Conservation (phyloP, 768 basidiomycete genomes). For the Lyophyllum shimeji region DNA sequence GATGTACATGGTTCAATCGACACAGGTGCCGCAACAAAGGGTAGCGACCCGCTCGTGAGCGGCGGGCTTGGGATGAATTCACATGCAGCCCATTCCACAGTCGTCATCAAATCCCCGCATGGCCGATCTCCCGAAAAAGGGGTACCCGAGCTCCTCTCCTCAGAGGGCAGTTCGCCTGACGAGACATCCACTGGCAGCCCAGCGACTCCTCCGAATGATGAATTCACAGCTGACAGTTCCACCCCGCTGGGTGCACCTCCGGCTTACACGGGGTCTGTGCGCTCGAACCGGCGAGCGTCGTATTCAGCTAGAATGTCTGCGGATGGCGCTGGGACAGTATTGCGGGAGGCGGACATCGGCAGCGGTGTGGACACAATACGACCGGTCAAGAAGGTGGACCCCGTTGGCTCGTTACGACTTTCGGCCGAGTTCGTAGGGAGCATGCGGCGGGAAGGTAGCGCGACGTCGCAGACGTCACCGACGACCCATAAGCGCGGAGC, state of each 20-base stretch:
- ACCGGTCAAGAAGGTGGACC: constrained; percentile 90
- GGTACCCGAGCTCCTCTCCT: constrained; percentile 36
- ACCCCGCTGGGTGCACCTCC: constrained; percentile 59
- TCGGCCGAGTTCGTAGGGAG: constrained; percentile 84
- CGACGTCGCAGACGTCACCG: constrained; percentile 49
- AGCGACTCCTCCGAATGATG: constrained; percentile 31
- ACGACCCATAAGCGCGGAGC: constrained; percentile 46
- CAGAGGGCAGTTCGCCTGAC: constrained; percentile 33
- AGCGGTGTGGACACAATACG: constrained; percentile 88
- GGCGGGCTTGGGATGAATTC: constrained; percentile 48
- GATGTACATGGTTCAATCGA: constrained; percentile 50
- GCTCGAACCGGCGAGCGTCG: constrained; percentile 66
- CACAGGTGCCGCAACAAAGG: constrained; percentile 62
- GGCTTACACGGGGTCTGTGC: constrained; percentile 70
- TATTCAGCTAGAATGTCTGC: constrained; percentile 72
- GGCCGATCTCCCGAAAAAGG: constrained; percentile 39
- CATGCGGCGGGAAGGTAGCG: constrained; percentile 55
- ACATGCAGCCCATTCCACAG: constrained; percentile 67
- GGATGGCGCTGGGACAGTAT: constrained; percentile 66
- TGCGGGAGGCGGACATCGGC: constrained; percentile 83
- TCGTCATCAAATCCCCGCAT: constrained; percentile 57
- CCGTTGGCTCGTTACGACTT: constrained; percentile 68
- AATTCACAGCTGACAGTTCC: constrained; percentile 21
- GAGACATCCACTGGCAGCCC: constrained; percentile 45
- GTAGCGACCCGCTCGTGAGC: constrained; percentile 50